Conservation (phyloP, 768 basidiomycete species). For the Leccinum obscurum region DNA sequence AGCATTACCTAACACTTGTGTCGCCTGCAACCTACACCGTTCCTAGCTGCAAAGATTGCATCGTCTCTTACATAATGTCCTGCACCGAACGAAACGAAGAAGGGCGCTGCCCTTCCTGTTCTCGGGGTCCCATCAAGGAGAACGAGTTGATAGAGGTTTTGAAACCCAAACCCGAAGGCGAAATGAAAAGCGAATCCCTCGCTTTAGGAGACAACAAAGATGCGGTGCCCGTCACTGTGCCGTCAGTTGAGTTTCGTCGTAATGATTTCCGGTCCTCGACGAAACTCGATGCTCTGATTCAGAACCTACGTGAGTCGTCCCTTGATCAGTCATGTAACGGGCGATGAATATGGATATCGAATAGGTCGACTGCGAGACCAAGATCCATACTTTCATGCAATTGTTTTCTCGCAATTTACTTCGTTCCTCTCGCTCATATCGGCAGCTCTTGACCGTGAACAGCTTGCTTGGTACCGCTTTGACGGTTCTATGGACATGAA, state of each 20-base stretch:
- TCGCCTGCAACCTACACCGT: constrained; percentile 1
- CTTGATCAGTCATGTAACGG: not conserved
- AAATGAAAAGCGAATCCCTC: not conserved
- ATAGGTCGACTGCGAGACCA: constrained; percentile 63
- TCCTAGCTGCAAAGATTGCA: constrained; percentile 86
- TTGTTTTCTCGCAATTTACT: constrained; percentile 91
- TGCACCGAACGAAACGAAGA: constrained; percentile 71
- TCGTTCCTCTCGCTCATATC: constrained; percentile 85
- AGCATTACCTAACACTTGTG: constrained; percentile 1
- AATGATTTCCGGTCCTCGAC: constrained; percentile 90
- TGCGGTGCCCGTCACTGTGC: constrained; percentile 27
- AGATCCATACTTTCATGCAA: constrained; percentile 76
- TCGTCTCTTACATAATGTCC: constrained; percentile 66
- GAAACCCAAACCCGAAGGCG: constrained; percentile 27
- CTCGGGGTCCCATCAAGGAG: constrained; percentile 64
- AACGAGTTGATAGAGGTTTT: constrained; percentile 65
- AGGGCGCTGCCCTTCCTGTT: constrained; percentile 80
- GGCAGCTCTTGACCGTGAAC: constrained; percentile 64
- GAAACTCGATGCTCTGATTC: constrained; percentile 82
- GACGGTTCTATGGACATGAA: constrained; percentile 93
- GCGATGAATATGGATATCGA: constrained; percentile 3
- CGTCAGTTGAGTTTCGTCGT: constrained; percentile 60
- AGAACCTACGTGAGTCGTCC: constrained; percentile 59
- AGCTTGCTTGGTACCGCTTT: constrained; percentile 72
- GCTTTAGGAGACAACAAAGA: constrained; percentile 17